Base-by-base conservation (phyloP, 441 rosid species). In the Adansonia grandidieri region DNA sequence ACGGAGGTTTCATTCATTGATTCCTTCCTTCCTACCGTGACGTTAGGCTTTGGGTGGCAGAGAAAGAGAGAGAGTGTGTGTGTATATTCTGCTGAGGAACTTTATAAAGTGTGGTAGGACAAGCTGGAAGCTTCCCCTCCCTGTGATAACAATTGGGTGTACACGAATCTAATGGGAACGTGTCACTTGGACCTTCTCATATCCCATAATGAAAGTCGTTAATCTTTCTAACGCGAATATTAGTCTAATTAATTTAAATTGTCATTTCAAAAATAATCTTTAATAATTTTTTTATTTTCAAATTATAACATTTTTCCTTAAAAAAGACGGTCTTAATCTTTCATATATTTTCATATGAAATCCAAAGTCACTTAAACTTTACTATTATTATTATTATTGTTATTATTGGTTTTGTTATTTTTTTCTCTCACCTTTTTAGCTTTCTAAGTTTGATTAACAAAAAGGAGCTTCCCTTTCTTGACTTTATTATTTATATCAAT, bases 91-190 rank as follows among this genome's bases (percentile, higher is more conserved):
- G 19, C 2, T 19, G 6, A 4, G 77, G 67, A 71, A 71, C 17
- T 22, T n/a, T 20, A 17, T 17, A 56, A 13, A 77, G 56, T 1
- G 47, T 68, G 66, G 79, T 50, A 28, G 22, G 44, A 40, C 53
- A 9, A 63, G 61, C 60, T 75, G 79, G 79, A 67, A 77, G 54
- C 67, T 77, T 76, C 56, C 2, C 10, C 68, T 76, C 65, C 0
- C 6, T 54, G 54, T 53, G 66, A 54, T 14, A 17, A 77, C 44
- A 42, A 56, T 28, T 57, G 67, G 79, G 79, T 28, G 28, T 14
- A 48, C 62, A 22, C 57, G 73, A 69, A 69, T 69, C 73, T 10
- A 20, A 1, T 45, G 56, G 62, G 2, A 14, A 71, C 76, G 28
- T 71, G 68, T 32, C 45, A 11, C 71, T 32, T n/a, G 17, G 53